phyloP scores from a whole-genome alignment of 805 yeast genomes.

The Myxozyma neglecta region DNA sequence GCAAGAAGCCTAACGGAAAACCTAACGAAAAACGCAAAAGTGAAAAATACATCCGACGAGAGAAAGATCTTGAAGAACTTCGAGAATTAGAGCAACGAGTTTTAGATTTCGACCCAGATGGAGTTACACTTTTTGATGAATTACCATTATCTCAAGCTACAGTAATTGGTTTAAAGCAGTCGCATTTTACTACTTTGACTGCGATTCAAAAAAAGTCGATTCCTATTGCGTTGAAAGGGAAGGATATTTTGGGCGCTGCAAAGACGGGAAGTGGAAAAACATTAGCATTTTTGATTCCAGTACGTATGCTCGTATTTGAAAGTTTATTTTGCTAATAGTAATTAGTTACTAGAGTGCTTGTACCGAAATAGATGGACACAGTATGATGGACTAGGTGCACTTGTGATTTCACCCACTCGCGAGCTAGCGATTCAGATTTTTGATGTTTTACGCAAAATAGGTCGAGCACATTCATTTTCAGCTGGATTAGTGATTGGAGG shows the following conservation, averaged over 20 bases:
- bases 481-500: conserved; percentile 95
- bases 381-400: conserved; percentile 83
- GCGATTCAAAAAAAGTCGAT: conserved; percentile 83
- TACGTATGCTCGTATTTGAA: conserved; percentile 41
- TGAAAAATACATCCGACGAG: conserved; percentile 12
- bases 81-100: conserved; percentile 12
- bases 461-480: conserved; percentile 69
- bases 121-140: conserved; percentile 26
- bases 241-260: conserved; percentile 84
- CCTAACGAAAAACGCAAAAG: not conserved
- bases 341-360: conserved; percentile 44
- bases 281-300: conserved; percentile 79
- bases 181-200: conserved; percentile 79
- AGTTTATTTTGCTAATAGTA: not conserved
- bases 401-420: conserved; percentile 87
- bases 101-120: conserved; percentile 10
- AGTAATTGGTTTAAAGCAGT: conserved; percentile 49
- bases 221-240: conserved; percentile 70
- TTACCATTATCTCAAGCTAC: conserved; percentile 33
- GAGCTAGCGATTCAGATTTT: conserved; percentile 89
- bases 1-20: not conserved
- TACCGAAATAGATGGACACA: conserved; percentile 74
- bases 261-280: conserved; percentile 92
- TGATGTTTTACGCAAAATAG: conserved; percentile 81
- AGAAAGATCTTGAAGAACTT: conserved; percentile 13